Evolutionary conservation across 371 early-diverging fungal species (phyloP), one percentile per base, ranked within the genome.

Genomic region (Entomophthora muscae): DNA sequence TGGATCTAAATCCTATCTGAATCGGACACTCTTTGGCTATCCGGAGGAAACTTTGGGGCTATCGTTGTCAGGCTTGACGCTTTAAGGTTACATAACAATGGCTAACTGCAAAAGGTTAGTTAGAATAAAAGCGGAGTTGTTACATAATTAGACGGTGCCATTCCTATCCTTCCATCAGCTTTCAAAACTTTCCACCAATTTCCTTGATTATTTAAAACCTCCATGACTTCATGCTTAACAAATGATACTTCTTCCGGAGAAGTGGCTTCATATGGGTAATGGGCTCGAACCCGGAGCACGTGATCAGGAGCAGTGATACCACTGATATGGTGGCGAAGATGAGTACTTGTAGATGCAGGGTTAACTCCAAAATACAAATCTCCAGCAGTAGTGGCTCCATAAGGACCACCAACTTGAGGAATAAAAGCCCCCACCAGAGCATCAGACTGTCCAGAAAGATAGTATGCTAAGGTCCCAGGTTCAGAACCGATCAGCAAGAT

Each of bases 151-250:
- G 86, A 85, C 57, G 96, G 96, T 21, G 86, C 93, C 74, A 95
- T 93, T 64, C 96, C 96, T 17, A 81, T 71, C 7, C 78, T 68
- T 22, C 93, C 93, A 67, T 91, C 86, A 53, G 74, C 71, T 64
- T 84, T 85, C 64, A 83, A 81, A 51, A 89, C 95, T 72, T 89
- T 86, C 95, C 95, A 95, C 95, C 95, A 95, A 67, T 92, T 90
- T 70, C 95, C 95, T 72, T 86, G 83, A 68, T 81, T 88, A 71
- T 93, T 92, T 30, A 89, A 69, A 64, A 96, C 83, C 29, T 90
- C 90, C 69, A 96, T 71, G 0, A 79, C 63, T 61, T 95, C 93
- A 66, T 85, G 88, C 78, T 93, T 93, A n/a, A 68, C 67, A 70
- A 95, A 91, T 1, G 86, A 84, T 5, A 96, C 71, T 72, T 96